phyloP scores from a whole-genome alignment of 768 basidiomycete species.

The Suillus variegatus region DNA sequence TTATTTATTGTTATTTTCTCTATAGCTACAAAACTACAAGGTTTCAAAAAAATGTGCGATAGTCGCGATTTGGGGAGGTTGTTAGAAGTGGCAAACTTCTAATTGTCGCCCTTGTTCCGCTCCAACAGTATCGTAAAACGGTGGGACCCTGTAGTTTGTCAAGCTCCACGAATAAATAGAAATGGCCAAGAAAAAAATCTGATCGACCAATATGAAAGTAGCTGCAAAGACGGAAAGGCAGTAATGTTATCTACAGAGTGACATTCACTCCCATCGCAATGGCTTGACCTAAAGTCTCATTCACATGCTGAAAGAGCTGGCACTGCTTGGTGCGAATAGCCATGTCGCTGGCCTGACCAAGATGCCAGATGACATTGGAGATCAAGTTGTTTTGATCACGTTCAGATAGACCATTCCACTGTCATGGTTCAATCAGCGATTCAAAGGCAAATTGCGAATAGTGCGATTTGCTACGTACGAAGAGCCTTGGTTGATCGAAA shows the following conservation, averaged over 20 bases:
- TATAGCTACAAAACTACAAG: too few species aligned
- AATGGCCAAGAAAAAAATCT: too few species aligned
- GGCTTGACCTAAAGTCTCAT: conserved; percentile 34
- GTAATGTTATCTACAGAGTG: conserved; percentile 7
- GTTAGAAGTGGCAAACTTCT: too few species aligned
- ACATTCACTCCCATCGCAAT: conserved; percentile 37
- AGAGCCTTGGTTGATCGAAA: conserved; percentile 40
- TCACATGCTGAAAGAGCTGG: conserved; percentile 39
- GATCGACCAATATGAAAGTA: too few species aligned
- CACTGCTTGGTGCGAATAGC: conserved; percentile 34
- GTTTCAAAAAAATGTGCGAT: too few species aligned
- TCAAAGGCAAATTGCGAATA: not conserved
- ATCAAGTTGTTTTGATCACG: conserved; percentile 39
- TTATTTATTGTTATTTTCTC: too few species aligned
- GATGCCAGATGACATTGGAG: conserved; percentile 39
- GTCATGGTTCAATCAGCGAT: not conserved
- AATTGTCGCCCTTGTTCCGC: too few species aligned
- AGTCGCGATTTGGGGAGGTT: too few species aligned
- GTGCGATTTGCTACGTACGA: conserved; percentile 17
- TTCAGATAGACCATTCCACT: conserved; percentile 37
- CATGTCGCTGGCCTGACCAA: conserved; percentile 33
- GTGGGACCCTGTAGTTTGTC: too few species aligned
- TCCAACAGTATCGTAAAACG: too few species aligned
- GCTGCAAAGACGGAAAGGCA: not conserved
- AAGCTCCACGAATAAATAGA: too few species aligned